phyloP scores from a whole-genome alignment of 805 yeast species.

The Maudiozyma bulderi region DNA sequence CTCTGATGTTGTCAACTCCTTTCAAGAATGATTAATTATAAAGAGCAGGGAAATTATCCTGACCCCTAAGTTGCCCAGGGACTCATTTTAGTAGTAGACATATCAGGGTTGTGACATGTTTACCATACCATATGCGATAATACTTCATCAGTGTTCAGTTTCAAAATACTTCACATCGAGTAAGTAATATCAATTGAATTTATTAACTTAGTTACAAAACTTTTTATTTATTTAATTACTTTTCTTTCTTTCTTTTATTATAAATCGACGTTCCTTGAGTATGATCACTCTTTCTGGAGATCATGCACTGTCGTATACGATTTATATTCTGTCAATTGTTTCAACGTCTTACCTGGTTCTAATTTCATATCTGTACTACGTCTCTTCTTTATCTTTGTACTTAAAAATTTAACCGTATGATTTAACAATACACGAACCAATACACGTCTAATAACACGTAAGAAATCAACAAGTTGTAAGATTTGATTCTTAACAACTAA shows the following conservation, averaged over 20 bases:
- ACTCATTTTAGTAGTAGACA: too few relatives aligned
- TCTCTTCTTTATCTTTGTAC: conserved; percentile 51
- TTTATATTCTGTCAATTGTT: conserved; percentile 8
- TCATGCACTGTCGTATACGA: conserved; percentile 10
- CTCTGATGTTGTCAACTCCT: too few relatives aligned
- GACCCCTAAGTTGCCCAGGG: too few relatives aligned
- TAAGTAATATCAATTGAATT: too few relatives aligned
- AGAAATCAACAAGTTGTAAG: conserved; percentile 65
- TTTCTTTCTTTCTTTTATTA: neutral
- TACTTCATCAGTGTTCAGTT: too few relatives aligned
- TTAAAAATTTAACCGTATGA: conserved; percentile 68
- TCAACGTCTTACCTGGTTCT: conserved; percentile 3
- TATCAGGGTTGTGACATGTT: too few relatives aligned
- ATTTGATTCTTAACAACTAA: conserved; percentile 50
- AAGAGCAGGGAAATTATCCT: too few relatives aligned
- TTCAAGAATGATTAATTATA: too few relatives aligned
- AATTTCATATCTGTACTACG: conserved; percentile 1
- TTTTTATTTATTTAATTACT: neutral
- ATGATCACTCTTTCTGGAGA: neutral
- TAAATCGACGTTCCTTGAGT: neutral
- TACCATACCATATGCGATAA: too few relatives aligned
- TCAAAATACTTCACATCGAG: too few relatives aligned
- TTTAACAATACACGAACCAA: conserved; percentile 46
- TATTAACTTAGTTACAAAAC: too few relatives aligned
- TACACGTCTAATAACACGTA: conserved; percentile 51